Conservation (phyloP, 2,329 filamentous ascomycete genomes). For the Phyllosticta paracitricarpa region DNA sequence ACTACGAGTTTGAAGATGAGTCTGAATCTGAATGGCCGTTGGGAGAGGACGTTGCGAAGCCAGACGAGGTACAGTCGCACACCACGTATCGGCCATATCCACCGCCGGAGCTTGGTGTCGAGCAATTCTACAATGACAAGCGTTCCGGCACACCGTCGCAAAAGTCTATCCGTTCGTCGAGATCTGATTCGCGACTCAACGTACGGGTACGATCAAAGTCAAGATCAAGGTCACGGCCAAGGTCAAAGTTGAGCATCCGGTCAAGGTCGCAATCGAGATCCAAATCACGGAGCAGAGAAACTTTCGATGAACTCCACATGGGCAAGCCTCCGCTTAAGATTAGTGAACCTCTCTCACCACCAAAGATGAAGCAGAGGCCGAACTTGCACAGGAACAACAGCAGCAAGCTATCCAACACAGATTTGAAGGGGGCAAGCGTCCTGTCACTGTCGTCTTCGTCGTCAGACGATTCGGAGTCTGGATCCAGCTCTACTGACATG, state of each 20-base stretch:
- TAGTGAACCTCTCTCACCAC: background rate
- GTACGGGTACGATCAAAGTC: conserved; percentile 15
- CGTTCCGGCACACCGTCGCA: background rate
- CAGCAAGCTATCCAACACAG: conserved; percentile 14
- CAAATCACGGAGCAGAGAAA: background rate
- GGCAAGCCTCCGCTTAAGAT: background rate
- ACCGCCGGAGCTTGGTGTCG: background rate
- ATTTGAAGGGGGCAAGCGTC: conserved; percentile 29
- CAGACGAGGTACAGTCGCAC: background rate
- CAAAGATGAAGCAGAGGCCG: conserved; percentile 14
- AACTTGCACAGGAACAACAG: background rate
- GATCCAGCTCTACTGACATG: conserved; percentile 8
- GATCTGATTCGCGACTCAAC: background rate
- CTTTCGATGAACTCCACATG: background rate
- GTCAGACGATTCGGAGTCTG: conserved; percentile 19
- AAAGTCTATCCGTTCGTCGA: background rate
- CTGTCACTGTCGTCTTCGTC: conserved; percentile 32
- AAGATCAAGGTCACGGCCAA: conserved; percentile 18
- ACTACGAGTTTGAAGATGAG: conserved; percentile 16
- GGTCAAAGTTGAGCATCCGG: background rate
- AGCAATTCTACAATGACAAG: background rate
- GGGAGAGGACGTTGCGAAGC: background rate
- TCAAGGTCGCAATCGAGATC: background rate
- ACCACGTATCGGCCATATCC: background rate
- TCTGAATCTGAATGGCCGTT: background rate